Evolutionary conservation across 768 basidiomycete species (phyloP).

Genomic region (Exidia glandulosa): DNA sequence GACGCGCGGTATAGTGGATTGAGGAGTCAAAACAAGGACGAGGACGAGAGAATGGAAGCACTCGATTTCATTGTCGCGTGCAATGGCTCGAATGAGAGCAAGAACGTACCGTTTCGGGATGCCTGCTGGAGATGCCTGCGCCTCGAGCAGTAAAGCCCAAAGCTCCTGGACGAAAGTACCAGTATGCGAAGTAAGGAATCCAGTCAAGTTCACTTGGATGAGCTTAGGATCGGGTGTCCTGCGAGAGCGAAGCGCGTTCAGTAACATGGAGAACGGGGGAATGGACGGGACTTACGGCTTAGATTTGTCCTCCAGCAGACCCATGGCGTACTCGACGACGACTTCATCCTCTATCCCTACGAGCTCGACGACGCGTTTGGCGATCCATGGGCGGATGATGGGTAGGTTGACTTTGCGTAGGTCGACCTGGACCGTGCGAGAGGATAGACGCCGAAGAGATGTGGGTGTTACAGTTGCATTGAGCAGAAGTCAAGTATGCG

Average conservation of each 20-base stretch:
- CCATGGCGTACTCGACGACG: slow-evolving; percentile 93
- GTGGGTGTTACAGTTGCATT: too few species aligned
- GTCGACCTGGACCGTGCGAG: slow-evolving; percentile 52
- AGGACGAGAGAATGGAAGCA: too few species aligned
- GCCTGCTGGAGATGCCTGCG: slow-evolving; percentile 78
- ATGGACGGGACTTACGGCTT: slow-evolving; percentile 77
- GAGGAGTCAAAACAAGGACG: too few species aligned
- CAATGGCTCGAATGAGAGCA: too few species aligned
- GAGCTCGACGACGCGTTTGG: slow-evolving; percentile 79
- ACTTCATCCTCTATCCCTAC: slow-evolving; percentile 39
- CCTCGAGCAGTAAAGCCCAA: slow-evolving; percentile 89
- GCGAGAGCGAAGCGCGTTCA: too few species aligned
- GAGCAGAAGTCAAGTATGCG: too few species aligned
- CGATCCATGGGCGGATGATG: slow-evolving; percentile 92
- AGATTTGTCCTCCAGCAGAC: slow-evolving; percentile 75
- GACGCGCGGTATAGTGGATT: too few species aligned
- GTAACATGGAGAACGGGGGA: background rate
- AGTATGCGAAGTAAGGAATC: slow-evolving; percentile 84
- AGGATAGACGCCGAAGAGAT: too few species aligned
- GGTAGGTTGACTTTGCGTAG: slow-evolving; percentile 89
- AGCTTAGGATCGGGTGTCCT: background rate
- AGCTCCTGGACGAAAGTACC: slow-evolving; percentile 76
- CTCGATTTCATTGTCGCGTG: too few species aligned
- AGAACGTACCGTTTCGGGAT: too few species aligned
- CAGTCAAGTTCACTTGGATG: slow-evolving; percentile 85